Conservation (phyloP, 257 asterid genomes). For the Datura wrightii region DNA sequence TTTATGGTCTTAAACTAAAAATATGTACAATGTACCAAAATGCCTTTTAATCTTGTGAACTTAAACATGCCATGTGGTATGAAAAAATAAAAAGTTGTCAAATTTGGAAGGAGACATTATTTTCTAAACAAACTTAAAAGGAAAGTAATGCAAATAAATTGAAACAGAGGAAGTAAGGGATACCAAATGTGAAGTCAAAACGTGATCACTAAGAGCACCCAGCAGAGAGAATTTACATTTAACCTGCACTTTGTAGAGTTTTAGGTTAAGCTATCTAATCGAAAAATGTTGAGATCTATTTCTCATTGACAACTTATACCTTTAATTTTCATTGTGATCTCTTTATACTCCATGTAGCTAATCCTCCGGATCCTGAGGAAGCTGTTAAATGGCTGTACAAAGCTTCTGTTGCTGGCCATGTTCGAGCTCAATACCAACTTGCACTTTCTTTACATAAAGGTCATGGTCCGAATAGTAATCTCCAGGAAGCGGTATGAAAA, state of each 20-base stretch:
- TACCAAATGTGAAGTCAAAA: background rate
- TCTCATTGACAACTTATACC: background rate
- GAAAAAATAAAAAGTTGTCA: no score
- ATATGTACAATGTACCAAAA: no score
- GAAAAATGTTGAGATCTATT: background rate
- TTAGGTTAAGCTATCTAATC: background rate
- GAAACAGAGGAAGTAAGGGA: background rate
- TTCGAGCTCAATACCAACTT: slow-evolving; percentile 96
- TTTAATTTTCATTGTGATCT: background rate
- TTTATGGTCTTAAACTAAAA: no score
- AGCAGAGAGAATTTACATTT: background rate
- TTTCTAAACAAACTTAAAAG: no score
- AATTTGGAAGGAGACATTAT: no score
- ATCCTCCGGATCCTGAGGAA: slow-evolving; percentile 63
- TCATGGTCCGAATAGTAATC: slow-evolving; percentile 59
- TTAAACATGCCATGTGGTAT: no score
- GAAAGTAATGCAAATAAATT: no score
- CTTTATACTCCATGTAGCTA: slow-evolving; percentile 47
- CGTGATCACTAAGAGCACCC: background rate
- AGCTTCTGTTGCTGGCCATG: slow-evolving; percentile 79
- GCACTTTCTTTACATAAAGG: slow-evolving; percentile 91
- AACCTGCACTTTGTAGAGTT: background rate
- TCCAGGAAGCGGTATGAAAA: slow-evolving; percentile 69
- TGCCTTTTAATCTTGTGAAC: no score
- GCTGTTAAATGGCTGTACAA: slow-evolving; percentile 73